Percentiles rank a stretch among this genome's conserved stretches.
Conservation (phyloP, 1,284 basidiomycete genomes). For the Puccinia triticina region DNA sequence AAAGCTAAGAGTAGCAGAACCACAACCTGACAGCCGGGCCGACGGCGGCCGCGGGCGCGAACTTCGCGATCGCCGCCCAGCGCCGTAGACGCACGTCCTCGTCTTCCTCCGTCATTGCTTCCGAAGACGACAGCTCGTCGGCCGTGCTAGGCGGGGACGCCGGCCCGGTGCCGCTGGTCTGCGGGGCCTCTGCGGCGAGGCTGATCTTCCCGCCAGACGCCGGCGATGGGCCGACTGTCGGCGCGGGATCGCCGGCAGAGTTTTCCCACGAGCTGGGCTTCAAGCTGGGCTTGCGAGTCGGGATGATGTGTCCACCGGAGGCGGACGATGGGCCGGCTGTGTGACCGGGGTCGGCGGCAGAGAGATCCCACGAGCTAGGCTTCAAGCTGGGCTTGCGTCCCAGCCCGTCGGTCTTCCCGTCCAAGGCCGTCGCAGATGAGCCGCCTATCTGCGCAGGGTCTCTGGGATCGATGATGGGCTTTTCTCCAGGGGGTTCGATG, state of each 20-base stretch:
- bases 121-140: slow-evolving; percentile 20
- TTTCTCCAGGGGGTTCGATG: background rate
- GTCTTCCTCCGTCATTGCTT: slow-evolving; percentile 46
- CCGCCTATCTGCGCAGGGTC: too few species aligned
- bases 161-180: background rate
- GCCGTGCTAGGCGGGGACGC: background rate
- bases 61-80: slow-evolving; percentile 43
- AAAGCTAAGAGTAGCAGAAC: too few species aligned
- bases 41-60: slow-evolving; percentile 36
- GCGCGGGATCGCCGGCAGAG: background rate
- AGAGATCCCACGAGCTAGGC: too few species aligned
- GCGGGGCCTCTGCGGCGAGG: too few species aligned
- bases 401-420: background rate
- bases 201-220: background rate
- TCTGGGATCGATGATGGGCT: background rate
- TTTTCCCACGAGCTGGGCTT: too few species aligned
- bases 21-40: too few species aligned
- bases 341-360: too few species aligned
- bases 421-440: too few species aligned
- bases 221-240: slow-evolving; percentile 7
- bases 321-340: too few species aligned
- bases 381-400: too few species aligned
- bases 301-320: too few species aligned
- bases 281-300: too few species aligned
- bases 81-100: slow-evolving; percentile 25